Evolutionary conservation across 176 grass and related monocot genomes (phyloP), one percentile per base, ranked within the genome.

Genomic region (Rhynchospora breviuscula): DNA sequence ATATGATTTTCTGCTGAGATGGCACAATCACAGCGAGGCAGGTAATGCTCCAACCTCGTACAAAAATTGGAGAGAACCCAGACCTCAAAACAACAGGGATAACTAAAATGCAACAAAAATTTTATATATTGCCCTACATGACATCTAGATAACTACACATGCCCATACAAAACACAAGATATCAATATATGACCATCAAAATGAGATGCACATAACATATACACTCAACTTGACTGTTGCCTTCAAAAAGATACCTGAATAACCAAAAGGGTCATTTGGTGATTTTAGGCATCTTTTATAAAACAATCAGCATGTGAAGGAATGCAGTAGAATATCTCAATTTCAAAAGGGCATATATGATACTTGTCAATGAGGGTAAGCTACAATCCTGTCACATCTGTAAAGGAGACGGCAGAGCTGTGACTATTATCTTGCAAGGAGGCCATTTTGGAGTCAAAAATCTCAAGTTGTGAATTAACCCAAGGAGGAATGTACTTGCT

Each of bases 401-500:
- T 62, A 67, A 82, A 82, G 66, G 79, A 63, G 60, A 82, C 79
- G 0, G 29, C 56, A 19, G 78, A 61, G 40, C 25, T 80, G 59
- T 26, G 78, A 60, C 33, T 13, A 45, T 80, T 61, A 63, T 80
- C 78, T 61, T 80, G 51, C 78, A 80, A 62, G 56, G 78, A 80
- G 26, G 79, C 60, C 61, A 82, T 29, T 82, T 67, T 67, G 35
- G 79, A 67, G n/a, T 82, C 79, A 23, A 82, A 61, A 82, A 66
- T 61, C 14, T 66, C 59, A 48, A 82, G 60, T 48, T 82, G 79
- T 2, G 79, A 66, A 64, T 67, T 51, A 12, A 82, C 79, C 79
- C 79, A 82, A 31, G 60, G 10, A 64, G 79, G 79, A 66, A 62
- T 82, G 79, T 82, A 82, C 61, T 82, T 82, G 29, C 59, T 64